These are phyloP conservation scores for Trichoderma reesei DNA, from an alignment of 495 filamentous ascomycete species.

Conservation along the genomic window DNA sequence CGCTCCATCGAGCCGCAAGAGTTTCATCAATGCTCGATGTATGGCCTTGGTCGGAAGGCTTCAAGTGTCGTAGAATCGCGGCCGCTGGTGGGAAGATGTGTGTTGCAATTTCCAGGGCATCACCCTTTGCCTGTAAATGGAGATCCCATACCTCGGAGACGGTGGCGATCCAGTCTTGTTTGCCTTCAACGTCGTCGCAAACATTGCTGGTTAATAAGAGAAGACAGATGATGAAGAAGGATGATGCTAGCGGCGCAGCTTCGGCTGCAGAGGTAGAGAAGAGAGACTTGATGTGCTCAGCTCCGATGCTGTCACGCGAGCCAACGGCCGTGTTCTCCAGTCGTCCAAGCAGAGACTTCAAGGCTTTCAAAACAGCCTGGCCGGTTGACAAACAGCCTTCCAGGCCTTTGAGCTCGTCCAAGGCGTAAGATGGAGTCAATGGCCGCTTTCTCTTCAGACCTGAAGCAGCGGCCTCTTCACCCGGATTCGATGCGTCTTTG, in stretches of 20 bases:
- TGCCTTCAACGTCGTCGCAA: conserved; percentile 15
- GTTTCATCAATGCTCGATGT: conserved; percentile 16
- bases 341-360: conserved; percentile 26
- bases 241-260: conserved; percentile 26
- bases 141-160: conserved; percentile 33
- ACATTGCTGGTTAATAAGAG: conserved; percentile 19
- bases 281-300: conserved; percentile 38
- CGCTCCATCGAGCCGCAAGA: conserved; percentile 21
- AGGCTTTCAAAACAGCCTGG: conserved; percentile 28
- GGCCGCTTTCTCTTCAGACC: conserved; percentile 31
- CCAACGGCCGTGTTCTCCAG: conserved; percentile 14
- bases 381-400: conserved; percentile 29
- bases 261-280: conserved; percentile 34
- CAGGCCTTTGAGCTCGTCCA: conserved; percentile 23
- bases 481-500: conserved; percentile 29
- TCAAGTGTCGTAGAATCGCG: conserved; percentile 27
- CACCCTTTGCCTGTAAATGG: conserved; percentile 28
- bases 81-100: conserved; percentile 25
- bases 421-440: conserved; percentile 18
- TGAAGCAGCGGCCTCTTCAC: conserved; percentile 4
- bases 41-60: conserved; percentile 17
- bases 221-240: conserved; percentile 29
- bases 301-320: conserved; percentile 27
- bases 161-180: conserved; percentile 30
- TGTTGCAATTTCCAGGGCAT: conserved; percentile 30